phyloP scores from a whole-genome alignment of 805 yeast genomes.

The Candida dendrica region DNA sequence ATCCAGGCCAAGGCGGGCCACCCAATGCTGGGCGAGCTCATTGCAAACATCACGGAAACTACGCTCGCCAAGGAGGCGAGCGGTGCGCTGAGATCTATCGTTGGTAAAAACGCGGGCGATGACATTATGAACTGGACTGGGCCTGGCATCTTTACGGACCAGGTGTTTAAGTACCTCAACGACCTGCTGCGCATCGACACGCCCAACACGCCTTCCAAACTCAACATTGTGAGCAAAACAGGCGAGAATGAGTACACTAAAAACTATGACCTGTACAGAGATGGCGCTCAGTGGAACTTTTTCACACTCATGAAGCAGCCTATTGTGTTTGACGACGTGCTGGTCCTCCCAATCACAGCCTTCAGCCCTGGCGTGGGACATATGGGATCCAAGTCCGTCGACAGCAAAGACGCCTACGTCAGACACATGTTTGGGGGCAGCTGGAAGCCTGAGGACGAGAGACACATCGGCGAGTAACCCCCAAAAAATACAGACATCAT shows the following conservation, averaged over 20 bases:
- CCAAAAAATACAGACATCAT: too few species aligned
- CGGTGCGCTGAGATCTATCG: slow-evolving; percentile 39
- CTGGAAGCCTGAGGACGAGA: slow-evolving; percentile 40
- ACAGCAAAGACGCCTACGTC: slow-evolving; percentile 47
- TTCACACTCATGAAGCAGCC: slow-evolving; percentile 56
- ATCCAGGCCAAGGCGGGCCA: slow-evolving; percentile 86
- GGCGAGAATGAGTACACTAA: slow-evolving; percentile 20
- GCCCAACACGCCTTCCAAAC: too few species aligned
- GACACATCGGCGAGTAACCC: slow-evolving; percentile 1
- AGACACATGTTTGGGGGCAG: slow-evolving; percentile 59
- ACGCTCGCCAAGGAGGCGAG: slow-evolving; percentile 50
- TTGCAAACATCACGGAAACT: slow-evolving; percentile 68
- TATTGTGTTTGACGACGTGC: slow-evolving; percentile 54
- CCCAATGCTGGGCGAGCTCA: slow-evolving; percentile 76
- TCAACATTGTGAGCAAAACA: slow-evolving; percentile 11
- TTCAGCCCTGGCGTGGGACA: slow-evolving; percentile 66
- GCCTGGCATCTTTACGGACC: slow-evolving; percentile 91
- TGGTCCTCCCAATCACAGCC: slow-evolving; percentile 64
- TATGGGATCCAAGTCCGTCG: slow-evolving; percentile 47
- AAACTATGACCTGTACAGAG: slow-evolving; percentile 20
- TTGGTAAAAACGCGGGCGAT: slow-evolving; percentile 61
- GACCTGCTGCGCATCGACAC: too few species aligned
- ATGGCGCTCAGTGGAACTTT: slow-evolving; percentile 49
- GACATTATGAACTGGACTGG: slow-evolving; percentile 95
- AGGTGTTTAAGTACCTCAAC: slow-evolving; percentile 71